Conservation (phyloP, 345 rosid genomes). For the Angophora floribunda region DNA sequence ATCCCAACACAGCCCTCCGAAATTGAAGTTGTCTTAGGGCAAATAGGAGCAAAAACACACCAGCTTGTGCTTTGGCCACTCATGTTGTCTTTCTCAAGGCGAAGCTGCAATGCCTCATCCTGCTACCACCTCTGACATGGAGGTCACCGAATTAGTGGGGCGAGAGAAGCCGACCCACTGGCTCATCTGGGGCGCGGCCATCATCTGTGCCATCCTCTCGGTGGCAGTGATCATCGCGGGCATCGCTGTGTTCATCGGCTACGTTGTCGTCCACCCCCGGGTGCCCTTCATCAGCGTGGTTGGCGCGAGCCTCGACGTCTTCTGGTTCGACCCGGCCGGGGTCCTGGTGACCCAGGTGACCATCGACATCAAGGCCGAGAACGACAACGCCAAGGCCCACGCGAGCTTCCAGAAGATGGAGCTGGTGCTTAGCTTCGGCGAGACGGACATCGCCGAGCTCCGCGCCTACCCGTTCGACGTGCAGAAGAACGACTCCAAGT, state of each 20-base stretch:
- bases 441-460: slow-evolving; percentile 31
- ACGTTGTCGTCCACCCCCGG: slow-evolving; percentile 68
- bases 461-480: slow-evolving; percentile 51
- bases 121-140: background rate
- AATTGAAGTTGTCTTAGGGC: background rate
- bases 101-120: background rate
- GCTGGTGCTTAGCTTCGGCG: slow-evolving; percentile 35
- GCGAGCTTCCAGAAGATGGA: slow-evolving; percentile 36
- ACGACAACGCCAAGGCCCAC: slow-evolving; percentile 64
- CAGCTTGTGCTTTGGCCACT: background rate
- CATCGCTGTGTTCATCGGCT: slow-evolving; percentile 51
- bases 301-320: slow-evolving; percentile 39
- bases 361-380: slow-evolving; percentile 41
- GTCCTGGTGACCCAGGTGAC: slow-evolving; percentile 49
- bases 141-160: rapidly evolving
- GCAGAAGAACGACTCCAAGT: slow-evolving; percentile 24
- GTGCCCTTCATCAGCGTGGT: slow-evolving; percentile 59
- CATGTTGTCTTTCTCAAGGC: slow-evolving; percentile 25
- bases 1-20: background rate
- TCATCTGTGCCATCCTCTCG: slow-evolving; percentile 57
- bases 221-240: slow-evolving; percentile 58
- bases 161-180: slow-evolving; percentile 9
- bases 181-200: slow-evolving; percentile 65
- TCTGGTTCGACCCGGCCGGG: slow-evolving; percentile 31
- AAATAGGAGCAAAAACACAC: background rate